These are phyloP conservation scores for Neurospora sp. DNA, from an alignment of 495 filamentous ascomycete genomes.

Conservation along the genomic window DNA sequence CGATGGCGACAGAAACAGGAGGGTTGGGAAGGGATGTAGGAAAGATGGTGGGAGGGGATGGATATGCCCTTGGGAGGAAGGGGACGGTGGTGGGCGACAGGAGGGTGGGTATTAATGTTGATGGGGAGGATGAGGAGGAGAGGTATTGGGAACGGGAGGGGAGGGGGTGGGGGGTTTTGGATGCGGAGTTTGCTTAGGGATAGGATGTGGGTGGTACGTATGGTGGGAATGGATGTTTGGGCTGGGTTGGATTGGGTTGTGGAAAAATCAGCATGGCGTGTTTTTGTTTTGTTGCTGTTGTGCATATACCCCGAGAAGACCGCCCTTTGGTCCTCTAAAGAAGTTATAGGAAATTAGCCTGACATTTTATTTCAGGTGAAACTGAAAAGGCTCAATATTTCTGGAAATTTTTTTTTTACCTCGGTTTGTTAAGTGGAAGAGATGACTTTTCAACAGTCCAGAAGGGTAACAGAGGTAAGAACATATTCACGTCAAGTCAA, in stretches of 20 bases:
- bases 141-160: constrained; percentile 4
- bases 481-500: no score
- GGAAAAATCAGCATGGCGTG: not conserved
- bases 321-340: not conserved
- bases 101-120: not conserved
- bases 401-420: no score
- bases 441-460: no score
- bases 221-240: not conserved
- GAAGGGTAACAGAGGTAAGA: no score
- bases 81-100: not conserved
- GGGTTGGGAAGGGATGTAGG: no score
- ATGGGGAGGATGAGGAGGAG: constrained; percentile 8
- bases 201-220: not conserved
- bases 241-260: not conserved
- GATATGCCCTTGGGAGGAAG: not conserved
- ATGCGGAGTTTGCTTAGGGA: constrained; percentile 9
- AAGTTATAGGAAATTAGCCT: not conserved
- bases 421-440: no score
- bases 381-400: no score
- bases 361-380: no score
- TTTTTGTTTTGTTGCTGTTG: not conserved
- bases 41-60: not conserved
- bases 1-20: not conserved
- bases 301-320: not conserved
- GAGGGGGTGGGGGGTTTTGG: constrained; percentile 8